Percentiles rank a stretch among this genome's conserved stretches.
phyloP scores from a whole-genome alignment of 768 basidiomycete species.

The Multifurca ochricompacta region DNA sequence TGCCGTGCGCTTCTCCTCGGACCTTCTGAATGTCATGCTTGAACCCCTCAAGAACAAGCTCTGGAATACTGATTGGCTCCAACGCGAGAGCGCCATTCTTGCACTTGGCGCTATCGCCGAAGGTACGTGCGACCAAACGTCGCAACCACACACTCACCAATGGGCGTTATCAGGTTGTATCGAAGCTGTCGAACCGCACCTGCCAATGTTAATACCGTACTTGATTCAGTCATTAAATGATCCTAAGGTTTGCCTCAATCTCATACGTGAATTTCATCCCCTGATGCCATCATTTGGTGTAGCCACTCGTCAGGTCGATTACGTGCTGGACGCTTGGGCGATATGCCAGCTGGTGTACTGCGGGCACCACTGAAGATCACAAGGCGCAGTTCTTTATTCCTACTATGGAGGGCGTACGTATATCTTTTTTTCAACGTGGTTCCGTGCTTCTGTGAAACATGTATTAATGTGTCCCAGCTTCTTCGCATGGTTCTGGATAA shows the following conservation, averaged over 20 bases:
- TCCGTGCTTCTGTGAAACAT: slow-evolving; percentile 11
- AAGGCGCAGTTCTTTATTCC: slow-evolving; percentile 89
- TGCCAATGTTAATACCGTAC: slow-evolving; percentile 90
- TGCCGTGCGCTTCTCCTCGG: slow-evolving; percentile 86
- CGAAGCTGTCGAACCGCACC: slow-evolving; percentile 88
- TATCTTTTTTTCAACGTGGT: slow-evolving; percentile 24
- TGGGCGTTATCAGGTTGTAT: slow-evolving; percentile 67
- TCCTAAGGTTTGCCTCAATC: slow-evolving; percentile 57
- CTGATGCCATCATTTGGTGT: slow-evolving; percentile 12
- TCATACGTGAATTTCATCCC: background rate
- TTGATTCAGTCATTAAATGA: slow-evolving; percentile 86
- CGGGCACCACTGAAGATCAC: slow-evolving; percentile 76
- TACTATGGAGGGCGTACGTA: slow-evolving; percentile 88
- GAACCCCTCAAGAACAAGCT: slow-evolving; percentile 88
- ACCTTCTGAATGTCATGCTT: slow-evolving; percentile 81
- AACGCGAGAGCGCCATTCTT: slow-evolving; percentile 91
- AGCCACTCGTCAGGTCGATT: slow-evolving; percentile 97
- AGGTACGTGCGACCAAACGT: slow-evolving; percentile 42
- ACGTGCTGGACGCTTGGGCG: slow-evolving; percentile 99
- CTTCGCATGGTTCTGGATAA: slow-evolving; percentile 96
- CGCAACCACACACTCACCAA: background rate
- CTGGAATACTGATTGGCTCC: slow-evolving; percentile 89
- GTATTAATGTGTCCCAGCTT: slow-evolving; percentile 45
- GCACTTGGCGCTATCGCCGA: slow-evolving; percentile 98
- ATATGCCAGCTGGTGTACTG: slow-evolving; percentile 97